These are phyloP conservation scores for Leccinum broughii DNA, from an alignment of 768 basidiomycete species.

Conservation along the genomic window DNA sequence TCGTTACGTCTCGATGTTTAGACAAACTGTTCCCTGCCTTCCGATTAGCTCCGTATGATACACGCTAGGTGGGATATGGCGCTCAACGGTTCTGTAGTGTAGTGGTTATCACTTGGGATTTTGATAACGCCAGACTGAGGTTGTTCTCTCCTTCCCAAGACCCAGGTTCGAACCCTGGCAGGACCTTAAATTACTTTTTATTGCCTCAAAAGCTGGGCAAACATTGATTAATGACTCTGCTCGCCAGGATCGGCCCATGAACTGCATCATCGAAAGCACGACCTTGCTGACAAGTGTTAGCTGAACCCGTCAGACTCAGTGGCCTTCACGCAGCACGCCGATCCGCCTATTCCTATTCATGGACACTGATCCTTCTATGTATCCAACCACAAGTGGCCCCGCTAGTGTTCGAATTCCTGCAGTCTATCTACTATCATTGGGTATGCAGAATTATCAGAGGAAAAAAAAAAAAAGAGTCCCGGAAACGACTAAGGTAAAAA, in stretches of 20 bases:
- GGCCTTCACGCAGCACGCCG: not conserved
- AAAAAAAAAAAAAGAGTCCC: not conserved
- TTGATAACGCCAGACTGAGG: no score
- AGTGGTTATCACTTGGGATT: conserved; percentile 32
- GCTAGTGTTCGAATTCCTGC: not conserved
- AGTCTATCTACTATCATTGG: not conserved
- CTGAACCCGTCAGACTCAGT: no score
- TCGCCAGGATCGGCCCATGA: no score
- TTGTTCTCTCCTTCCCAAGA: conserved; percentile 19
- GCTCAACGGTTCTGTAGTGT: conserved; percentile 25
- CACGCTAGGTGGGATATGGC: no score
- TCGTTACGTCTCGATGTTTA: not conserved
- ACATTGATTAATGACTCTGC: no score
- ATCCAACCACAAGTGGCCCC: not conserved
- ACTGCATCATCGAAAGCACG: no score
- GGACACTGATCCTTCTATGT: not conserved
- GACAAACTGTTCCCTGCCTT: not conserved
- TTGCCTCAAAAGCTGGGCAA: not conserved
- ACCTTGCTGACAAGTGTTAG: no score
- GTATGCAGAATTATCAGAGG: no score
- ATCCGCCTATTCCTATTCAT: not conserved
- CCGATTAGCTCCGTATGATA: not conserved
- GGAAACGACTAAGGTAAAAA: not conserved
- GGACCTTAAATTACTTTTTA: conserved; percentile 15
- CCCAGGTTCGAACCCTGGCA: conserved; percentile 31